phyloP scores from a whole-genome alignment of 2,329 filamentous ascomycete species.

The Biscogniauxia mediterranea region DNA sequence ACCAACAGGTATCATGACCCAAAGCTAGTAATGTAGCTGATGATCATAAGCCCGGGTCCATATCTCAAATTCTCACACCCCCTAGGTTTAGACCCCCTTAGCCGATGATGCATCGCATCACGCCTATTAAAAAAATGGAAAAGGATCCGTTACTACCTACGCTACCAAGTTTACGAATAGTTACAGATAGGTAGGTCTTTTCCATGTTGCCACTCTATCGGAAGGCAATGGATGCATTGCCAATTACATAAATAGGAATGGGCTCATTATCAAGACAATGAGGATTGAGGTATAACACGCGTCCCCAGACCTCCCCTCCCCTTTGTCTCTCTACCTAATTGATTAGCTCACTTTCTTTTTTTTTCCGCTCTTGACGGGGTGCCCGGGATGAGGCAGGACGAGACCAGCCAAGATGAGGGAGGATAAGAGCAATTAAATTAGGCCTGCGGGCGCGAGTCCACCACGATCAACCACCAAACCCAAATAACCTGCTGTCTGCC shows the following conservation, averaged over 20 bases:
- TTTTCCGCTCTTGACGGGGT: not conserved
- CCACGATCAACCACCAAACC: not conserved
- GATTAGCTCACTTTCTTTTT: not conserved
- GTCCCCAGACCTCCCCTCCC: not conserved
- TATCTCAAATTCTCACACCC: slow-evolving; percentile 3
- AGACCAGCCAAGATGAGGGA: not conserved
- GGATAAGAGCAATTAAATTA: not conserved
- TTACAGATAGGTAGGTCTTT: not conserved
- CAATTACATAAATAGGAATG: not conserved
- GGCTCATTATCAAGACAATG: too few relatives aligned
- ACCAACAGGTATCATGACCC: slow-evolving; percentile 9
- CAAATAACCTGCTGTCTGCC: not conserved
- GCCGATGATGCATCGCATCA: not conserved
- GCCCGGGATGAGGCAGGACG: not conserved
- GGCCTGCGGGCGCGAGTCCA: not conserved
- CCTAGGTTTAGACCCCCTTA: not conserved
- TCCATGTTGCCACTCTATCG: not conserved
- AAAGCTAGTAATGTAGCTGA: slow-evolving; percentile 18
- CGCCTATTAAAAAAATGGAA: not conserved
- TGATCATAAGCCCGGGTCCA: slow-evolving; percentile 14
- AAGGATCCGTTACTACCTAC: not conserved
- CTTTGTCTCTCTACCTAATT: too few relatives aligned
- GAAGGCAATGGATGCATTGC: too few relatives aligned
- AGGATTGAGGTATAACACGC: not conserved
- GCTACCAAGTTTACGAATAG: not conserved